These are phyloP conservation scores for Hypoxylon crocopeplum DNA, from an alignment of 495 filamentous ascomycete genomes.

Conservation along the genomic window DNA sequence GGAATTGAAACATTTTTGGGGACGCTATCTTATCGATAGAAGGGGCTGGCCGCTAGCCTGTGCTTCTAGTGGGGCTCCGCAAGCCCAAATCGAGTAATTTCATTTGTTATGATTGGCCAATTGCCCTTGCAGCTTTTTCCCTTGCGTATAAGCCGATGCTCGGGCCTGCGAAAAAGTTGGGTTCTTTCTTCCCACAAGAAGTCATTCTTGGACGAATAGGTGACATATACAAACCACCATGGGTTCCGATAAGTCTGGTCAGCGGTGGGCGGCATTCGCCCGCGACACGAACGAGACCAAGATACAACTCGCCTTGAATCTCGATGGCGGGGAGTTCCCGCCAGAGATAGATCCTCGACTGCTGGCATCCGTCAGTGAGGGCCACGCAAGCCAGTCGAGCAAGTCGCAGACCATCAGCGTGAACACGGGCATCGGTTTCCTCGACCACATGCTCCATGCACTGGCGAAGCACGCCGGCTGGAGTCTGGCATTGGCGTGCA, in stretches of 20 bases:
- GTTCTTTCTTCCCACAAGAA: neutral
- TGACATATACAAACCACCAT: slow-evolving; percentile 37
- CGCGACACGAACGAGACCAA: slow-evolving; percentile 97
- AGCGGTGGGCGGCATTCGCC: slow-evolving; percentile 75
- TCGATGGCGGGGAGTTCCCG: slow-evolving; percentile 86
- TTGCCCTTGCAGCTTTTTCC: slow-evolving; percentile 16
- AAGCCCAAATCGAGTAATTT: slow-evolving; percentile 24
- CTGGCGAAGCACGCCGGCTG: slow-evolving; percentile 94
- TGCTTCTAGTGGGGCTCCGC: neutral
- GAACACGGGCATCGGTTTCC: slow-evolving; percentile 95
- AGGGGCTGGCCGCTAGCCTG: neutral
- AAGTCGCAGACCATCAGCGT: slow-evolving; percentile 83
- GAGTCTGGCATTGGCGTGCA: slow-evolving; percentile 80
- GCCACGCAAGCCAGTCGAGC: slow-evolving; percentile 82
- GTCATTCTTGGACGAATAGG: slow-evolving; percentile 1
- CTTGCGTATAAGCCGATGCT: slow-evolving; percentile 24
- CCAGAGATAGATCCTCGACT: slow-evolving; percentile 57
- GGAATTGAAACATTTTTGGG: slow-evolving; percentile 30
- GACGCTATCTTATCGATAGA: slow-evolving; percentile 32
- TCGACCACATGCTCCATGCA: slow-evolving; percentile 98
- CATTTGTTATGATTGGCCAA: slow-evolving; percentile 31
- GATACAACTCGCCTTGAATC: slow-evolving; percentile 86
- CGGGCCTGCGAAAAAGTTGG: too few relatives aligned
- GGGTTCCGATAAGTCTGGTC: slow-evolving; percentile 41
- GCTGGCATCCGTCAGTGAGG: slow-evolving; percentile 47